Percentiles rank a stretch among this genome's conserved stretches.
Conservation (phyloP, 2,329 filamentous ascomycete species). For the Hansfordia pulvinata region DNA sequence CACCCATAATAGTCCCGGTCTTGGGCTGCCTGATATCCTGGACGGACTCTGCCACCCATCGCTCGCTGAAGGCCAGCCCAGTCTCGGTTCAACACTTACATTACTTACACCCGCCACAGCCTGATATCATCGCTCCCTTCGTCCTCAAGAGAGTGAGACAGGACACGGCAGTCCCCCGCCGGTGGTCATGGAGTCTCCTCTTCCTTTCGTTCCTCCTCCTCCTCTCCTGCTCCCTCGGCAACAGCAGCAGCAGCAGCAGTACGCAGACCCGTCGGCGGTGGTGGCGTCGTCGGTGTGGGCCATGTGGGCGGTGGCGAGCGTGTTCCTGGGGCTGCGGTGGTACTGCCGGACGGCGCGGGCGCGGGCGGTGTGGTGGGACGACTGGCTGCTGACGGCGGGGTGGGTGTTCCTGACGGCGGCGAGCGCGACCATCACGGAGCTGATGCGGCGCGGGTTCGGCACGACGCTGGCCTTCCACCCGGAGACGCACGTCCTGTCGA, state of each 20-base stretch:
- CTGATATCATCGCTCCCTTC: too few relatives aligned
- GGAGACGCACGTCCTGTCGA: conserved; percentile 3
- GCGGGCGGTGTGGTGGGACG: background rate
- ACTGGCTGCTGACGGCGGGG: conserved; percentile 1
- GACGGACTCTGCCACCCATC: background rate
- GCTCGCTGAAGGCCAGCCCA: too few relatives aligned
- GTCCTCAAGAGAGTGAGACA: too few relatives aligned
- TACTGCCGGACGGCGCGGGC: background rate
- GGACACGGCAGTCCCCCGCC: too few relatives aligned
- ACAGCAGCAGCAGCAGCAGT: background rate
- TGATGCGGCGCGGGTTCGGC: conserved; percentile 5
- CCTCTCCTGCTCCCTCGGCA: background rate
- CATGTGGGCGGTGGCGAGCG: background rate
- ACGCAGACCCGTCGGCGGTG: background rate
- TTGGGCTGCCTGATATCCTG: background rate
- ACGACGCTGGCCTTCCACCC: conserved; percentile 1
- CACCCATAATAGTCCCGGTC: too few relatives aligned
- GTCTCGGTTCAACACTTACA: too few relatives aligned
- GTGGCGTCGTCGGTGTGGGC: background rate
- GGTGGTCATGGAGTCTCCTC: too few relatives aligned
- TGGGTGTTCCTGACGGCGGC: conserved; percentile 6
- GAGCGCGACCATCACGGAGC: conserved; percentile 3
- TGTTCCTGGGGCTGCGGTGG: background rate
- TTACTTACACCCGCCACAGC: too few relatives aligned
- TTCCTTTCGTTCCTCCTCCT: too few relatives aligned